phyloP scores from a whole-genome alignment of 2,329 filamentous ascomycete species.

The Teratosphaeria destructans region DNA sequence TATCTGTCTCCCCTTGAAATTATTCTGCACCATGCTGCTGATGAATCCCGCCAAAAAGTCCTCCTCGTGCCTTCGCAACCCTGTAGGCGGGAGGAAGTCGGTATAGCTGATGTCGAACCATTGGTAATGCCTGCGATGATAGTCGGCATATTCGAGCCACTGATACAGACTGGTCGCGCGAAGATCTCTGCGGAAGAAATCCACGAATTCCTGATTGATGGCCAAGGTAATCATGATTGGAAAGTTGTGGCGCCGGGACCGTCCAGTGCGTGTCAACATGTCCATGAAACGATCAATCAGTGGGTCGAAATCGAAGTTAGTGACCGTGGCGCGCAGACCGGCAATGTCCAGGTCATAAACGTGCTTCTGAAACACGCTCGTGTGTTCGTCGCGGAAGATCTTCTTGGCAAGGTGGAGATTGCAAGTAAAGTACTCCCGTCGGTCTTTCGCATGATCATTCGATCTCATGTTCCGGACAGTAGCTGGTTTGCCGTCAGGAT shows the following conservation, averaged over 20 bases:
- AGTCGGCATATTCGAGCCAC: background rate
- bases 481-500: background rate
- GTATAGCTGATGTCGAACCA: background rate
- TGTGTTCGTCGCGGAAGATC: background rate
- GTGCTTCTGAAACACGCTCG: background rate
- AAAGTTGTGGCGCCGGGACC: background rate
- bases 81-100: background rate
- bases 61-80: background rate
- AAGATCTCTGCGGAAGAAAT: background rate
- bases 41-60: background rate
- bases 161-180: background rate
- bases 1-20: background rate
- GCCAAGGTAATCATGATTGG: background rate
- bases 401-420: background rate
- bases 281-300: background rate
- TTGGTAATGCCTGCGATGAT: too few relatives aligned
- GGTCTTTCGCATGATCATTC: background rate
- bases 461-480: background rate
- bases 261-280: background rate
- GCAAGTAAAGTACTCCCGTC: background rate
- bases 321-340: background rate
- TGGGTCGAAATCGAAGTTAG: background rate
- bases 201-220: background rate
- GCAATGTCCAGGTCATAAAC: background rate
- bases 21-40: background rate